Evolutionary conservation across 2,329 filamentous ascomycete genomes (phyloP), one percentile per base, ranked within the genome.

Genomic region (Peltaster fructicola): DNA sequence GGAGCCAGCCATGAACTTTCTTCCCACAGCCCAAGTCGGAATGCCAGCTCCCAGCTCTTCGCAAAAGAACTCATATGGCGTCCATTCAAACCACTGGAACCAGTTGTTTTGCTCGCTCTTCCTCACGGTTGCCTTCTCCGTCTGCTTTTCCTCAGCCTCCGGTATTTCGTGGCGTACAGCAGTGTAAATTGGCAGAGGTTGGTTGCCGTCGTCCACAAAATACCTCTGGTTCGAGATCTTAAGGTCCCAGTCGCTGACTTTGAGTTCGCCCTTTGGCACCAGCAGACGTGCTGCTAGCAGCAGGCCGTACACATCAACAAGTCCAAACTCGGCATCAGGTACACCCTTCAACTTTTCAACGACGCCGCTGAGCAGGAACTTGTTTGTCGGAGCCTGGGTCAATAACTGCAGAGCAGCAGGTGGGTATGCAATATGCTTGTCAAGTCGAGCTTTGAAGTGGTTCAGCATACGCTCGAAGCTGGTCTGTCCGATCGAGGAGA

Each of bases 41-140:
- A 98, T 93, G 3, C 88, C 85, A 2, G 85, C 82, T 13, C 66
- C 65, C 24, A 92, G 73, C 43, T 93, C 85, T 50, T 95, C 85
- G 39, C 82, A 92, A 50, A 88, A 93, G 46, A 93, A 75, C 47
- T 95, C 85, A 43, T 90, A 93, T 0, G 85, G 85, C 0, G 81
- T 90, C 41, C 85, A 76, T 44, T 98, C 88, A 38, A 88, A 93
- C 85, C 88, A 95, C 41, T 98, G 85, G 41, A 95, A 98, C 79
- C 84, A 95, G 3, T 81, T 65, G 15, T 35, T 35, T 20, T 44
- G 35, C 42, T 90, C 76, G 31, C 63, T 53, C 27, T 51, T 53
- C n/a, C n/a, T n/a, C n/a, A n/a, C n/a, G n/a, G n/a, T n/a, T n/a
- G n/a, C n/a, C n/a, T n/a, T n/a, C n/a, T n/a, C n/a, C n/a, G n/a